Percentiles rank a stretch among this genome's conserved stretches.
Evolutionary conservation across 192 early-diverging fungal genomes (phyloP).

Genomic region (Gryganskiella cystojenkinii): DNA sequence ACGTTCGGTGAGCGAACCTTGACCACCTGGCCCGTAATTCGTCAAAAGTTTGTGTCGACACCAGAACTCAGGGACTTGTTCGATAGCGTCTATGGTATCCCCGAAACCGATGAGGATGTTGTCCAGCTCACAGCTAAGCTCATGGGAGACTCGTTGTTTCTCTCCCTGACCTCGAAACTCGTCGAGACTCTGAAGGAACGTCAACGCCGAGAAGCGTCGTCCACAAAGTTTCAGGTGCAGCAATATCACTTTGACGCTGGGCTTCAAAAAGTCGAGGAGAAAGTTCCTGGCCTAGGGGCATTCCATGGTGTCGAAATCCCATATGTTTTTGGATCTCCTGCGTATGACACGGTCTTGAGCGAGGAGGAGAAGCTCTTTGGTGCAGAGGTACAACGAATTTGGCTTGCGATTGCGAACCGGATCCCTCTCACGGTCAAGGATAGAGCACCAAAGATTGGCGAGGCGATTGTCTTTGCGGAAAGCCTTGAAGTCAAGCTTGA

Average conservation of each 20-base stretch:
- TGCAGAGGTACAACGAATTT: slow-evolving; percentile 20
- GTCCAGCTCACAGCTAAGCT: neutral
- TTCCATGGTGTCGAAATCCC: slow-evolving; percentile 29
- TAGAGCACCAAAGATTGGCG: neutral
- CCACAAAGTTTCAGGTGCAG: neutral
- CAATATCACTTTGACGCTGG: slow-evolving; percentile 17
- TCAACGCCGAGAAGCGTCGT: neutral
- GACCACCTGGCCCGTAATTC: slow-evolving; percentile 1
- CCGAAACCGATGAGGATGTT: slow-evolving; percentile 17
- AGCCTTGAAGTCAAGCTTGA: neutral
- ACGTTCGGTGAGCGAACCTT: neutral
- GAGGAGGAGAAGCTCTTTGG: neutral
- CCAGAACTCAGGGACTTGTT: slow-evolving; percentile 1
- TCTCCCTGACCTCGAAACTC: neutral
- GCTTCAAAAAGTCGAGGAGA: neutral
- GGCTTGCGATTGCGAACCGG: slow-evolving; percentile 29
- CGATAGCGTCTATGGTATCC: slow-evolving; percentile 19
- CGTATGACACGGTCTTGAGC: neutral
- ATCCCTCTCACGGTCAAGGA: neutral
- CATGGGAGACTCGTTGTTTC: slow-evolving; percentile 10
- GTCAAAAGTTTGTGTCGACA: neutral
- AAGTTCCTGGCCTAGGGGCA: slow-evolving; percentile 10
- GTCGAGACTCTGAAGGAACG: neutral
- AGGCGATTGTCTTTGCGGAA: slow-evolving; percentile 7
- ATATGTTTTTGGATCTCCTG: slow-evolving; percentile 17